Percentiles rank a stretch among this genome's conserved stretches.
These are phyloP conservation scores for Ensete ventricosum DNA, from an alignment of 176 grass and related monocot species.

Conservation along the genomic window DNA sequence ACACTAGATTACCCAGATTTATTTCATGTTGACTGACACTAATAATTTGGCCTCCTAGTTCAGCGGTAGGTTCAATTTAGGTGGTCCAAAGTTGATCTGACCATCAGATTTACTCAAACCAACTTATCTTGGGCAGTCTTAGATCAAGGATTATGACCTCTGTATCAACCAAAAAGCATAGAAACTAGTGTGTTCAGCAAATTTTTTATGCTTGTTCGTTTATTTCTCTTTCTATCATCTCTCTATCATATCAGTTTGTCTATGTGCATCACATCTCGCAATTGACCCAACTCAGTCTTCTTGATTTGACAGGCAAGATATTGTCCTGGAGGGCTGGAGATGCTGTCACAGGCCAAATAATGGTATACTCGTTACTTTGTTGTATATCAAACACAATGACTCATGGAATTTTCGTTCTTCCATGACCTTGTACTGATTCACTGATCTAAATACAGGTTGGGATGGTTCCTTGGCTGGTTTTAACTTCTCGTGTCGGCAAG, in stretches of 20 bases:
- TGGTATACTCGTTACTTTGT: conserved; percentile 25
- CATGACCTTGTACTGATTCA: background rate
- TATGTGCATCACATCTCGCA: background rate
- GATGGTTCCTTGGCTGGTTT: conserved; percentile 83
- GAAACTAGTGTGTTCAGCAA: background rate
- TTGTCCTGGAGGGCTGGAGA: conserved; percentile 61
- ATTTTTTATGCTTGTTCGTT: background rate
- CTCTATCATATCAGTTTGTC: background rate
- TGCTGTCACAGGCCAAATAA: conserved; percentile 46
- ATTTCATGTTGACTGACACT: too few species aligned
- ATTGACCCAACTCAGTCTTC: background rate
- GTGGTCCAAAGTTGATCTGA: too few species aligned
- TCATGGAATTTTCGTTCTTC: background rate
- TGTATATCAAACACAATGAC: background rate
- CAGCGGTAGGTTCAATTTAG: too few species aligned
- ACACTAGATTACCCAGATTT: too few species aligned
- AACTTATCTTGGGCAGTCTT: too few species aligned
- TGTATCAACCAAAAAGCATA: background rate
- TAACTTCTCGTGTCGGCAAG: conserved; percentile 60
- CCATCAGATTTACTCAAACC: too few species aligned
- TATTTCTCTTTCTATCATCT: background rate
- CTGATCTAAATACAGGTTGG: conserved; percentile 48
- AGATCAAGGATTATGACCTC: background rate
- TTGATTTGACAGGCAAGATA: conserved; percentile 41
- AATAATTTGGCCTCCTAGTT: too few species aligned